Percentiles rank a stretch among this genome's conserved stretches.
phyloP scores from a whole-genome alignment of 305 asterid genomes.

The Fraxinus velutina region DNA sequence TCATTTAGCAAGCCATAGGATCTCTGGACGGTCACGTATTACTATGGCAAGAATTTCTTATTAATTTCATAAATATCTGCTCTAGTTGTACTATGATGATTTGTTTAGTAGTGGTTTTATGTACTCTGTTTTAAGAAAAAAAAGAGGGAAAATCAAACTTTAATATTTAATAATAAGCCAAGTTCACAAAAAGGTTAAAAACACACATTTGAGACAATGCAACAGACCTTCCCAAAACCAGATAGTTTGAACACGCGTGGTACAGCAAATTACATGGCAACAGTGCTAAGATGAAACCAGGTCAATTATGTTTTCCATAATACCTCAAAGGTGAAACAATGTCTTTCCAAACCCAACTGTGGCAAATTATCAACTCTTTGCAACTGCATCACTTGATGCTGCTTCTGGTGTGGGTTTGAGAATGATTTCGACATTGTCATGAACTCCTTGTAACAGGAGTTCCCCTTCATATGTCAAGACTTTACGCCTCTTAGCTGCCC shows the following conservation, averaged over 20 bases:
- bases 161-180: background rate
- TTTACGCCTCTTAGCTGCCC: conserved; percentile 91
- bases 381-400: conserved; percentile 33
- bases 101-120: background rate
- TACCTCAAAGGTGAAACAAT: background rate
- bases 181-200: background rate
- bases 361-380: conserved; percentile 22
- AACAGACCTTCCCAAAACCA: background rate
- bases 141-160: background rate
- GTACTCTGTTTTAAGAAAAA: background rate
- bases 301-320: background rate
- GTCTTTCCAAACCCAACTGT: background rate
- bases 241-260: background rate
- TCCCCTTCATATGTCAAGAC: conserved; percentile 81
- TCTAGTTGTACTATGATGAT: background rate
- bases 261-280: background rate
- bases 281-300: background rate
- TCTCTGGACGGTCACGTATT: background rate
- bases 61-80: background rate
- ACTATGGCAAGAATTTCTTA: background rate
- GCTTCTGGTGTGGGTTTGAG: conserved; percentile 58
- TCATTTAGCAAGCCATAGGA: no score
- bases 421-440: conserved; percentile 75
- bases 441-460: conserved; percentile 89
- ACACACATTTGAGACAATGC: background rate